phyloP scores from a whole-genome alignment of 1,284 basidiomycete species.

The Porodaedalea pini region DNA sequence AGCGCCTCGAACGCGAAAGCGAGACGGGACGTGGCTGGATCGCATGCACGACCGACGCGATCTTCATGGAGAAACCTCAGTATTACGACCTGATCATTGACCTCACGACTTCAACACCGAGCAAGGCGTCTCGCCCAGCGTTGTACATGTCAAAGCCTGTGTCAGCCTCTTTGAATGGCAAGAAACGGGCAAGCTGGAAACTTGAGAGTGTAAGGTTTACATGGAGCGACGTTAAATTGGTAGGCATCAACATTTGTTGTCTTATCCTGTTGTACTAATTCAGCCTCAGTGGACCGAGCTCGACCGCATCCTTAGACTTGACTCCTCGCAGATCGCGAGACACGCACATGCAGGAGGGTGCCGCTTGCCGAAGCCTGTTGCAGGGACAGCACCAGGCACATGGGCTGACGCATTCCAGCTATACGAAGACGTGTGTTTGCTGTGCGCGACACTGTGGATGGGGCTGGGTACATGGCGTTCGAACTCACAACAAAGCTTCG shows the following conservation, averaged over 20 bases:
- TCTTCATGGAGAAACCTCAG: constrained; percentile 72
- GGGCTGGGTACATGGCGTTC: constrained; percentile 66
- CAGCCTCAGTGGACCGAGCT: constrained; percentile 64
- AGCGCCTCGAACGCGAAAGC: constrained; percentile 53
- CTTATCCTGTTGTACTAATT: not conserved
- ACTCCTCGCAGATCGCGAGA: constrained; percentile 32
- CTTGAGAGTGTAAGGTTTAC: constrained; percentile 65
- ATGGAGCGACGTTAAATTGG: constrained; percentile 75
- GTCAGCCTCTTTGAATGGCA: constrained; percentile 25
- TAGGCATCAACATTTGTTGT: constrained; percentile 31
- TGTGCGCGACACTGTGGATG: constrained; percentile 75
- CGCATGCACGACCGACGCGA: constrained; percentile 79
- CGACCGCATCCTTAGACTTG: constrained; percentile 58
- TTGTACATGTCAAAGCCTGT: constrained; percentile 56
- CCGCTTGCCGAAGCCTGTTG: constrained; percentile 20
- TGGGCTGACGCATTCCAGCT: constrained; percentile 76
- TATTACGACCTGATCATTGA: constrained; percentile 77
- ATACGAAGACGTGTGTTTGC: constrained; percentile 77
- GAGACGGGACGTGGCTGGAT: constrained; percentile 67
- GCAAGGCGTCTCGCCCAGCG: constrained; percentile 56
- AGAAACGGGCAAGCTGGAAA: constrained; percentile 29
- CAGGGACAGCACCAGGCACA: constrained; percentile 31
- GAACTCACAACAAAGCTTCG: constrained; percentile 44
- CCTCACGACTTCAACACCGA: constrained; percentile 60
- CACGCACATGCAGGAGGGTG: constrained; percentile 24